Evolutionary conservation across 1,139 yeast genomes (phyloP).

Genomic region (Magnusiomyces suaveolens): DNA sequence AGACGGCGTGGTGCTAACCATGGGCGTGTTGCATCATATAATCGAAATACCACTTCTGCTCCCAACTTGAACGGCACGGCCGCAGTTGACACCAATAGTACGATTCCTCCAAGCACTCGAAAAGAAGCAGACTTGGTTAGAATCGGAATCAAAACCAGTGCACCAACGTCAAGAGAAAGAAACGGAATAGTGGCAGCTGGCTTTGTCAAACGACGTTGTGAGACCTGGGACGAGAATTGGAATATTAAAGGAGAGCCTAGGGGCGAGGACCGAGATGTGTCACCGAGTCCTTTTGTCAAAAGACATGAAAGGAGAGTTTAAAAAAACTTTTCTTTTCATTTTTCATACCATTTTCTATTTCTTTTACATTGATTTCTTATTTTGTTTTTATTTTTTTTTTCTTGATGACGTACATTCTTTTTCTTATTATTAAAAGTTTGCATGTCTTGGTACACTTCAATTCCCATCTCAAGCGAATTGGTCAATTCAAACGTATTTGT

Average conservation of each 20-base stretch:
- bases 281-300: constrained; percentile 25
- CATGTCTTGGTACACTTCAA: no score
- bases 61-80: no score
- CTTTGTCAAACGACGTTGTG: constrained; percentile 1
- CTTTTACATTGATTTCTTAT: background rate
- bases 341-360: background rate
- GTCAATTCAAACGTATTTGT: background rate
- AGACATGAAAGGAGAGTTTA: constrained; percentile 11
- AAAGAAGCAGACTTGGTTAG: background rate
- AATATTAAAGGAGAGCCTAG: constrained; percentile 1
- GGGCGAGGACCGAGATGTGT: constrained; percentile 16
- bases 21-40: background rate
- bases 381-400: background rate
- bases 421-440: no score
- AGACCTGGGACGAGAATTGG: constrained; percentile 12
- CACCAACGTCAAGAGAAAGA: constrained; percentile 5
- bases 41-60: background rate
- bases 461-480: no score
- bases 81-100: background rate
- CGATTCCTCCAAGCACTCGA: background rate
- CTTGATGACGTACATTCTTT: no score
- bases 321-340: background rate
- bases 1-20: background rate
- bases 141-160: background rate
- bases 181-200: constrained; percentile 8